Evolutionary conservation across 1,284 basidiomycete genomes (phyloP).

Genomic region (Irpex sp.): DNA sequence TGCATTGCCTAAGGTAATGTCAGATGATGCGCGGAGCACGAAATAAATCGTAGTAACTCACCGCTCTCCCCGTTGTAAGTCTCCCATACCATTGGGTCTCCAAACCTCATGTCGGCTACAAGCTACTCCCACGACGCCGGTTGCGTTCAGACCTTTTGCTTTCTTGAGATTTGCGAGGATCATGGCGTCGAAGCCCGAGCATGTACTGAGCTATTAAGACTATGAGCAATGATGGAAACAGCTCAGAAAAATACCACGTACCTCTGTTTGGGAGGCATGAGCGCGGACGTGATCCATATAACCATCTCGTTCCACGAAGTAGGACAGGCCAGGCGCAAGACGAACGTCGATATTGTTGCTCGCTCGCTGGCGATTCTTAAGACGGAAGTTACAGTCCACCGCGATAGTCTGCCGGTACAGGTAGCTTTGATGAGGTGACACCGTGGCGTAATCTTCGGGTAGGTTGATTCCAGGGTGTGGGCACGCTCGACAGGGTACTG

Average conservation of each 20-base stretch:
- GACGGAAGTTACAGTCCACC: conserved; percentile 25
- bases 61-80: conserved; percentile 23
- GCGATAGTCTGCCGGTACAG: conserved; percentile 19
- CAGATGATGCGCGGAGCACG: neutral
- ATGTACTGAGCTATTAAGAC: conserved; percentile 14
- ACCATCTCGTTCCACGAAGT: conserved; percentile 21
- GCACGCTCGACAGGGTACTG: conserved; percentile 25
- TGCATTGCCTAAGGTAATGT: conserved; percentile 3
- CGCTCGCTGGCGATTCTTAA: conserved; percentile 18
- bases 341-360: conserved; percentile 18
- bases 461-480: conserved; percentile 24
- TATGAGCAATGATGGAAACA: neutral
- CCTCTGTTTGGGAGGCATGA: conserved; percentile 13
- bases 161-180: conserved; percentile 15
- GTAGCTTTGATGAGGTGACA: conserved; percentile 7
- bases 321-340: conserved; percentile 20
- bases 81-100: conserved; percentile 17
- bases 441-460: conserved; percentile 21
- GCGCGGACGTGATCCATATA: conserved; percentile 17
- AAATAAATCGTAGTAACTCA: conserved; percentile 3
- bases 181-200: conserved; percentile 15
- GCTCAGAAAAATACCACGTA: conserved; percentile 3
- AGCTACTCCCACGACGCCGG: conserved; percentile 17
- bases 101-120: conserved; percentile 21
- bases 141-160: conserved; percentile 15